phyloP scores from a whole-genome alignment of 306 rosid genomes.

The Prunus kanzakura region DNA sequence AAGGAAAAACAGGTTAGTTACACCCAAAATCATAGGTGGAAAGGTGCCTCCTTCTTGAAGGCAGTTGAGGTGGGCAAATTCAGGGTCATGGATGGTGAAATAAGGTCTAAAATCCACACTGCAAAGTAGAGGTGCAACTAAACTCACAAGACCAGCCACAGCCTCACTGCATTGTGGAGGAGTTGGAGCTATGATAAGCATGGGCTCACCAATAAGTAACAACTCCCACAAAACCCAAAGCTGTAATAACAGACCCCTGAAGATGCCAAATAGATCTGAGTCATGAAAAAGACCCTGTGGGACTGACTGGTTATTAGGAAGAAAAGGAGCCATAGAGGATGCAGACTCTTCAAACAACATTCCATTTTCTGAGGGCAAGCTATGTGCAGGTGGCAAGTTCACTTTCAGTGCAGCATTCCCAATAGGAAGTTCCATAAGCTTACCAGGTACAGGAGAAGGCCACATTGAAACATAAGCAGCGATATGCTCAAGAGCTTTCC shows the following conservation, averaged over 20 bases:
- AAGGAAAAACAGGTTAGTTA: slow-evolving; percentile 91
- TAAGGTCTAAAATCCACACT: slow-evolving; percentile 94
- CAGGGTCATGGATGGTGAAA: slow-evolving; percentile 89
- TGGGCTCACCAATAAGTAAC: slow-evolving; percentile 82
- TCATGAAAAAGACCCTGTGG: slow-evolving; percentile 93
- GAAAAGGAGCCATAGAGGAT: slow-evolving; percentile 72
- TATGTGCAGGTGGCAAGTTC: slow-evolving; percentile 78
- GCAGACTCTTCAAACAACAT: slow-evolving; percentile 57
- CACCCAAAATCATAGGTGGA: slow-evolving; percentile 85
- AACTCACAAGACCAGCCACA: slow-evolving; percentile 91
- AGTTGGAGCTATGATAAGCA: slow-evolving; percentile 85
- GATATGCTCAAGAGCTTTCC: slow-evolving; percentile 87
- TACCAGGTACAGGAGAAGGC: slow-evolving; percentile 81
- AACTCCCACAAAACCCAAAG: slow-evolving; percentile 97
- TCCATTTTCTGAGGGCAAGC: slow-evolving; percentile 61
- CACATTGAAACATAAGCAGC: slow-evolving; percentile 84
- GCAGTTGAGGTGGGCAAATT: slow-evolving; percentile 65
- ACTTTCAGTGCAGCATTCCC: slow-evolving; percentile 87
- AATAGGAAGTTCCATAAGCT: slow-evolving; percentile 87
- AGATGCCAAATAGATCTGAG: slow-evolving; percentile 80
- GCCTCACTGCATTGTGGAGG: slow-evolving; percentile 98
- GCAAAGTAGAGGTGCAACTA: slow-evolving; percentile 84
- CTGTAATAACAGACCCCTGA: slow-evolving; percentile 75
- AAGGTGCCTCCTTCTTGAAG: slow-evolving; percentile 67
- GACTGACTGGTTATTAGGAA: slow-evolving; percentile 64